A percentile compares a stretch with the other conserved stretches of the same genome.
phyloP scores from a whole-genome alignment of 352 stramenopile species.

The Phytophthora brassicae region DNA sequence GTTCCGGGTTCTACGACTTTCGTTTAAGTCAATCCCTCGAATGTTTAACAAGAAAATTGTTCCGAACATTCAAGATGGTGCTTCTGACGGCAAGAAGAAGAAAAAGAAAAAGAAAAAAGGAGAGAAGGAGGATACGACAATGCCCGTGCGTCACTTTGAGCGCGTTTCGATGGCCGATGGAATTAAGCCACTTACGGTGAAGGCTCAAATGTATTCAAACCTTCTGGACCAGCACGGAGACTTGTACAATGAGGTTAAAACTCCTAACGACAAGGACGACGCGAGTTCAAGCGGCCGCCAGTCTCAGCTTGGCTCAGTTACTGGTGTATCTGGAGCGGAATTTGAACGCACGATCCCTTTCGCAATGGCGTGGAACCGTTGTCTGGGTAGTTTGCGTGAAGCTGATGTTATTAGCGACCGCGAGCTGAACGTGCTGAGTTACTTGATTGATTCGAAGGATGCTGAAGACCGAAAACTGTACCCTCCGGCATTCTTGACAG shows the following conservation, averaged over 20 bases:
- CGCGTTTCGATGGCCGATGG: conserved; percentile 82
- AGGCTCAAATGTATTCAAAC: conserved; percentile 82
- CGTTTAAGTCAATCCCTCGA: conserved; percentile 85
- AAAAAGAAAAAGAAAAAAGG: conserved; percentile 75
- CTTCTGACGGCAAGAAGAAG: conserved; percentile 60
- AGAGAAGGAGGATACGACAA: conserved; percentile 58
- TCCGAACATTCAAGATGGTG: conserved; percentile 74
- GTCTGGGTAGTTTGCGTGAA: conserved; percentile 70
- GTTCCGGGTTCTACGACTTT: conserved; percentile 79
- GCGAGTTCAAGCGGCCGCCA: conserved; percentile 48
- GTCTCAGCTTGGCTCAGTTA: conserved; percentile 72
- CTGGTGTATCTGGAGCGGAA: conserved; percentile 72
- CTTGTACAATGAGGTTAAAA: conserved; percentile 68
- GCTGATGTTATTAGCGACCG: conserved; percentile 85
- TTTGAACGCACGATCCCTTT: conserved; percentile 88
- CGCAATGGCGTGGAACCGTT: conserved; percentile 88
- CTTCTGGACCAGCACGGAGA: conserved; percentile 60
- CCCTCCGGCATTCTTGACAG: conserved; percentile 82
- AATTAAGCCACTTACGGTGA: conserved; percentile 79
- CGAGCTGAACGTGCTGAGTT: conserved; percentile 85
- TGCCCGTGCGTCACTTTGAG: conserved; percentile 81
- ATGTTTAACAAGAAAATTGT: conserved; percentile 91
- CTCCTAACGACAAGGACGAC: conserved; percentile 66
- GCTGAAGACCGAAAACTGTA: conserved; percentile 78
- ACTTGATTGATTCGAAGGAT: conserved; percentile 84